Base-by-base conservation (phyloP, 1,284 basidiomycete genomes). In the Trichosporon sp. region DNA sequence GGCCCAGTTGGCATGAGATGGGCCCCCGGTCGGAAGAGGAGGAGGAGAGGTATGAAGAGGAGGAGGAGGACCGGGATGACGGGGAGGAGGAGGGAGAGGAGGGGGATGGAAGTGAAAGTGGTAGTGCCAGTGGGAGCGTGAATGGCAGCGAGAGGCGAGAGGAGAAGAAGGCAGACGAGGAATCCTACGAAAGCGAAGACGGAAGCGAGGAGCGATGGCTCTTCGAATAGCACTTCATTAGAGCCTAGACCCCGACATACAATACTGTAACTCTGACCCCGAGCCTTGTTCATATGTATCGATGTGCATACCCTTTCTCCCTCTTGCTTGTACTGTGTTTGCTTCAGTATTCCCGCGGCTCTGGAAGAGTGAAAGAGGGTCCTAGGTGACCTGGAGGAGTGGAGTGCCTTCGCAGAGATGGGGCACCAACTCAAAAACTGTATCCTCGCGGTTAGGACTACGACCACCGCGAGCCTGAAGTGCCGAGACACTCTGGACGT, bases 161-260 rank as follows among this genome's bases (percentile, higher is more conserved):
- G 32, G 12, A 8, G 2, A n/a, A 37, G 4, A 31, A 14, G 32
- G 4, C 5, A 0, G 59, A 63, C 0, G 31, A 61, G 4, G 56
- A 61, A 3, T 2, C 7, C 19, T 26, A 61, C 56, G 12, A 37
- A 2, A 37, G 32, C 59, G 59, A 63, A 32, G 59, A 63, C 59
- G 59, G 59, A 10, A 63, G 31, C 32, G 59, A 63, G 59, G 59
- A 35, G 59, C 59, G 59, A 11, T 63, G 59, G 59, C 59, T 63
- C 31, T 63, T 63, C 31, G 59, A 63, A 10, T 35, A 37, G 59
- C 51, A 40, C 38, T 40, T 40, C 21, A 21, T 21, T 54, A 54
- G 51, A 54, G 21, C n/a, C 51, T 54, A 26, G n/a, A 54, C 35
- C 35, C 5, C 8, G 35, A 37, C 35, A 5, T 8, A 11, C n/a